Evolutionary conservation across 1,284 basidiomycete species (phyloP).

Genomic region (Puccinia coronata): DNA sequence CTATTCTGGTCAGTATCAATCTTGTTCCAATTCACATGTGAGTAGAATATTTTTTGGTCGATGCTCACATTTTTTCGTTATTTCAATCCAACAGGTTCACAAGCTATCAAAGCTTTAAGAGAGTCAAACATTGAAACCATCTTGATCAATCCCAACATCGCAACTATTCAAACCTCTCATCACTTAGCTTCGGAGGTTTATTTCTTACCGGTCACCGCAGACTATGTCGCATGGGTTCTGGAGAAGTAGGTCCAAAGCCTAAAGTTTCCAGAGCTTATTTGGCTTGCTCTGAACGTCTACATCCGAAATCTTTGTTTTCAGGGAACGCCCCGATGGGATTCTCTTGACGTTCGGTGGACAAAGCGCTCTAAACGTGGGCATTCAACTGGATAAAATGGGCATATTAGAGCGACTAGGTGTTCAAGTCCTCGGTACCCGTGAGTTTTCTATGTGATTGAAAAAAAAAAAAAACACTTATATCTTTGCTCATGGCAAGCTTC

Average conservation of each 20-base stretch:
- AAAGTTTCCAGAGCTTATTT: not conserved
- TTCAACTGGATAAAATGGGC: slow-evolving; percentile 96
- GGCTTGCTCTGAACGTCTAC: not conserved
- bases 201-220: slow-evolving; percentile 93
- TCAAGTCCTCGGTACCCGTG: slow-evolving; percentile 84
- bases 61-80: not conserved
- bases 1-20: slow-evolving; percentile 72
- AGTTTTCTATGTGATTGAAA: slow-evolving; percentile 19
- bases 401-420: slow-evolving; percentile 91
- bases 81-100: slow-evolving; percentile 65
- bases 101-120: slow-evolving; percentile 95
- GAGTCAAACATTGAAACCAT: slow-evolving; percentile 95
- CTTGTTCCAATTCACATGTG: slow-evolving; percentile 1
- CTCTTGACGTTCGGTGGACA: slow-evolving; percentile 98
- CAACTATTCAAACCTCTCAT: slow-evolving; percentile 96
- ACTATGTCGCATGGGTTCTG: slow-evolving; percentile 97
- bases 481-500: not conserved
- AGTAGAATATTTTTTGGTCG: not conserved
- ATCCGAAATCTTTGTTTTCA: not conserved
- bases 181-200: slow-evolving; percentile 95
- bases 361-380: slow-evolving; percentile 95
- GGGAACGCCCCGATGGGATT: slow-evolving; percentile 92
- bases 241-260: slow-evolving; percentile 67
- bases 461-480: no score
- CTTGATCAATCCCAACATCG: slow-evolving; percentile 96